Evolutionary conservation across 768 basidiomycete genomes (phyloP), one percentile per base, ranked within the genome.

Genomic region (Boletus bicolor): DNA sequence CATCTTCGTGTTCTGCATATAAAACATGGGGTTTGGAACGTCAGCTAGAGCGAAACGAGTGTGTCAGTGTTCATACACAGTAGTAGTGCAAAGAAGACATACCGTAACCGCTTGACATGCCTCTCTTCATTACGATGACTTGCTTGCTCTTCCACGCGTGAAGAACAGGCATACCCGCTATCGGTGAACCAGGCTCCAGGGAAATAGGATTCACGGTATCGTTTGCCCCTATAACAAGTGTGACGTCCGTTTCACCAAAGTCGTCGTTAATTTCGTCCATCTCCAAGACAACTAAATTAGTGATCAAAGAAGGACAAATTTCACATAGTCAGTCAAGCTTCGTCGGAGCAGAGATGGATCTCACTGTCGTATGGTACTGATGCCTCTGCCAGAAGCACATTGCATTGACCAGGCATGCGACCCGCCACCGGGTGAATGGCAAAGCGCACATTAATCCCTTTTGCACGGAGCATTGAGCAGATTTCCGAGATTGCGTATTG

Each of bases 231-330:
- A 93, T 93, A 59, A 93, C 92, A 19, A 94, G 82, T 7, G 87
- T 89, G n/a, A 94, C 81, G 66, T 94, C 92, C 0, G 92, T 94
- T 36, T 91, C 89, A 50, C 78, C 76, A 71, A 94, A 94, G 68
- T 94, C 92, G 39, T 93, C 90, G 67, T 94, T 93, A 75, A 94
- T 93, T 72, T 94, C 92, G 57, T 94, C 92, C 92, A 94, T 93
- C 73, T 94, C 92, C 55, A 89, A 76, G 39, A 93, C 91, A 60
- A 93, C 91, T 92, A 62, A 28, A 35, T 57, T 35, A 11, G 35
- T 3, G 19, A 44, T 56, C 32, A 24, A 10, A 14, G 19, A 42
- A 32, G 21, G n/a, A 15, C 30, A 46, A 19, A 42, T 37, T 49
- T 36, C 39, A 51, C 24, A 42, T 54, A 12, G 45, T 48, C 39